A percentile compares a stretch with the other conserved stretches of the same genome.
Evolutionary conservation across 2,329 filamentous ascomycete species (phyloP).

Genomic region (Sclerotinia glacialis): DNA sequence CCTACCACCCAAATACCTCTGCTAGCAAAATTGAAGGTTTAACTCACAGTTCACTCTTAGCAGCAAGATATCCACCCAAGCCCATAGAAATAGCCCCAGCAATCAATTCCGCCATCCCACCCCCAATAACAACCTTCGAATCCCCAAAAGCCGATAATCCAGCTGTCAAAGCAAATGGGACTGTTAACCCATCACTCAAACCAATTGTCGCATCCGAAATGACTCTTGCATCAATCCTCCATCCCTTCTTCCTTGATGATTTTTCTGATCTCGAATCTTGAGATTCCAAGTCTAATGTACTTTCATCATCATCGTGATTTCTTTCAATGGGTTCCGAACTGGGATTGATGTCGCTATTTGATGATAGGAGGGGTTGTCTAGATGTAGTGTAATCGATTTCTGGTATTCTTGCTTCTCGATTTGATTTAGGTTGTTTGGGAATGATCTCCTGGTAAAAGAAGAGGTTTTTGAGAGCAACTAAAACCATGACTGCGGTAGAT

Average conservation of each 20-base stretch:
- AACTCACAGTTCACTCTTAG: conserved; percentile 45
- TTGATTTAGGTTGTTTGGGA: conserved; percentile 18
- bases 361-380: conserved; percentile 27
- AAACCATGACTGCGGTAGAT: conserved; percentile 33
- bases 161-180: conserved; percentile 61
- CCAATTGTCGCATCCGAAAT: conserved; percentile 58
- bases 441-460: conserved; percentile 33
- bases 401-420: conserved; percentile 1
- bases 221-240: conserved; percentile 38
- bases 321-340: conserved; percentile 3
- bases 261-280: conserved; percentile 27
- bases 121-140: conserved; percentile 54
- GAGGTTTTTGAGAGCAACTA: conserved; percentile 38
- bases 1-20: no score
- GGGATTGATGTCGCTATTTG: background rate
- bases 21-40: background rate
- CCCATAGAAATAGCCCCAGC: conserved; percentile 63
- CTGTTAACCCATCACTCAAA: conserved; percentile 60
- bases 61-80: conserved; percentile 58
- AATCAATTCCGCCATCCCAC: conserved; percentile 59
- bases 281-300: conserved; percentile 33
- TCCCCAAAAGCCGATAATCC: conserved; percentile 51
- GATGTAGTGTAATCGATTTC: conserved; percentile 25
- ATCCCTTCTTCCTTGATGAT: conserved; percentile 31
- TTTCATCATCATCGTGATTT: conserved; percentile 2